Evolutionary conservation across 306 rosid species (phyloP).

Genomic region (Styphnolobium japonicum): DNA sequence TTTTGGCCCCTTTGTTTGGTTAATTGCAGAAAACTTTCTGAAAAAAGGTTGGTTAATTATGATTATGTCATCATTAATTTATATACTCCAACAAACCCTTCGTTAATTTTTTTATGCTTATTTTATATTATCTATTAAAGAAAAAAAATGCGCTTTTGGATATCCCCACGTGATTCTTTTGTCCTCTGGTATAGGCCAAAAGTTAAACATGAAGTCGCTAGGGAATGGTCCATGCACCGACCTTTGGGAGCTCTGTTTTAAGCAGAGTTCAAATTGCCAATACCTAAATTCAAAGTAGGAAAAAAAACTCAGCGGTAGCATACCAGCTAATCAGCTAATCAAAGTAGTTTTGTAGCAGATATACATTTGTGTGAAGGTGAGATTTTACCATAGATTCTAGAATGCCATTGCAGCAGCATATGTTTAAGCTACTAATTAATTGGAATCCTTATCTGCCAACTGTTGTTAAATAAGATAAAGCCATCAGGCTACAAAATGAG

Average conservation of each 20-base stretch:
- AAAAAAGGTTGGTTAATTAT: not conserved
- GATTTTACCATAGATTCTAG: not conserved
- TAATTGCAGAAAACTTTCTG: not conserved
- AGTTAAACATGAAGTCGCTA: not conserved
- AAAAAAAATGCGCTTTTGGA: not conserved
- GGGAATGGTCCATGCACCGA: slow-evolving; percentile 1
- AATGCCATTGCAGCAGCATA: slow-evolving; percentile 15
- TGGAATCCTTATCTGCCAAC: slow-evolving; percentile 32
- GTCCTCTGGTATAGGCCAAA: slow-evolving; percentile 5
- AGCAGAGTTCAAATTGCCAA: not conserved
- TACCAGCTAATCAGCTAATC: no score
- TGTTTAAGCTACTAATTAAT: slow-evolving; percentile 20
- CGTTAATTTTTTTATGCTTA: not conserved
- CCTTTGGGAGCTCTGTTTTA: not conserved
- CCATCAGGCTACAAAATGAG: slow-evolving; percentile 16
- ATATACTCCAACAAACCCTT: not conserved
- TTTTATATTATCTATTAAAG: not conserved
- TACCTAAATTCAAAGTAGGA: slow-evolving; percentile 7
- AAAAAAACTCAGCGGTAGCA: no score
- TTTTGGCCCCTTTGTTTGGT: not conserved
- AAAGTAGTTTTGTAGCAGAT: not conserved
- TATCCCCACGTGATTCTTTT: slow-evolving; percentile 21
- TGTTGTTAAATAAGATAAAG: slow-evolving; percentile 12
- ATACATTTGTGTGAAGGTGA: not conserved
- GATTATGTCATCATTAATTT: slow-evolving; percentile 10